Evolutionary conservation across 2,329 filamentous ascomycete genomes (phyloP).

Genomic region (Dothistroma septosporum): DNA sequence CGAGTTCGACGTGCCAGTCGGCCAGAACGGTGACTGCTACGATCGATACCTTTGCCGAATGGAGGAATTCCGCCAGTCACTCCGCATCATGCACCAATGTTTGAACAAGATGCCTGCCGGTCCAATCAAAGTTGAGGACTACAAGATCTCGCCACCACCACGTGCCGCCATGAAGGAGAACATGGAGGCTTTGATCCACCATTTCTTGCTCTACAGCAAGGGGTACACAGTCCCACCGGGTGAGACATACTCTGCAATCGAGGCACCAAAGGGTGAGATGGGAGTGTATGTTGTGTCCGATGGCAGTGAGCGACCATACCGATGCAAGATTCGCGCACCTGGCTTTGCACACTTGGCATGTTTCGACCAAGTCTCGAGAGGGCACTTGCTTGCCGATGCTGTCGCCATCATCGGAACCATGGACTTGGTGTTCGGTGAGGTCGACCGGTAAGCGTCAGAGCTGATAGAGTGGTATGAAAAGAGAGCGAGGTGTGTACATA

Average conservation of each 20-base stretch:
- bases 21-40: constrained; percentile 97
- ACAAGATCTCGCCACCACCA: constrained; percentile 96
- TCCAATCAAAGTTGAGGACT: constrained; percentile 93
- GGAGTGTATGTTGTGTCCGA: constrained; percentile 95
- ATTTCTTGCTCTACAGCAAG: constrained; percentile 98
- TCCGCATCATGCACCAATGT: constrained; percentile 98
- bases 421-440: constrained; percentile 52
- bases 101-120: constrained; percentile 98
- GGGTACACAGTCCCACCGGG: constrained; percentile 95
- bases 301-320: constrained; percentile 91
- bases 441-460: neutral
- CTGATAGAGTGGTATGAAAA: neutral
- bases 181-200: constrained; percentile 99
- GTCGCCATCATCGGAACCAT: constrained; percentile 79
- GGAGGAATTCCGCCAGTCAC: constrained; percentile 98
- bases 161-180: constrained; percentile 99
- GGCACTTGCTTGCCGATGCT: constrained; percentile 90
- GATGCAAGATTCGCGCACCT: constrained; percentile 94
- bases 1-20: constrained; percentile 96
- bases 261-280: constrained; percentile 99
- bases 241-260: constrained; percentile 96
- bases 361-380: constrained; percentile 89
- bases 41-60: constrained; percentile 98
- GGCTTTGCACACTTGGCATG: constrained; percentile 92
- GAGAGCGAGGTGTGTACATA: neutral